phyloP scores from a whole-genome alignment of 192 early-diverging fungal species.

The Coemansia sp. region DNA sequence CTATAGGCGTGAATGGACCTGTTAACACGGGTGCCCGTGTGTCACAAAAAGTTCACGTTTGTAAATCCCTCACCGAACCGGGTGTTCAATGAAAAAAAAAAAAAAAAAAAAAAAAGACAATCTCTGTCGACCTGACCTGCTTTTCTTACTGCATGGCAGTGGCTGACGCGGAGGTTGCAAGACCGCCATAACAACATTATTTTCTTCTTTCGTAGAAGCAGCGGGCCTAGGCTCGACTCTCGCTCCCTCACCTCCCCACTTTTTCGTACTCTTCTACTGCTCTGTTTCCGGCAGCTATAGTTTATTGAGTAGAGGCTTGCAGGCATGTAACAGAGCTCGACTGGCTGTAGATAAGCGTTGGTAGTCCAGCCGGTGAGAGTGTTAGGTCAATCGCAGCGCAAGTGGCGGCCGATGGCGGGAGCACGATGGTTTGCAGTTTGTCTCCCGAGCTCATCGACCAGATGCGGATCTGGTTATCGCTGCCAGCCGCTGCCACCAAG shows the following conservation, averaged over 20 bases:
- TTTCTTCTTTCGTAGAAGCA: neutral
- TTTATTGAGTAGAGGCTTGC: neutral
- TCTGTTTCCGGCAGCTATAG: neutral
- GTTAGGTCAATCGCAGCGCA: conserved; percentile 27
- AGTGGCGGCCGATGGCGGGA: conserved; percentile 8
- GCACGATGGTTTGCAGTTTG: conserved; percentile 8
- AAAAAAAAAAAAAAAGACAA: neutral
- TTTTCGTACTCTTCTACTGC: neutral
- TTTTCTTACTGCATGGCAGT: neutral
- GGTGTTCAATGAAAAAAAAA: no score
- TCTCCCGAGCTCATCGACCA: conserved; percentile 29
- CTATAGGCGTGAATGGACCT: no score
- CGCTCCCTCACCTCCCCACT: neutral
- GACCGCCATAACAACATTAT: neutral
- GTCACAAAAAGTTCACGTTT: neutral
- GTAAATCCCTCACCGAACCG: no score
- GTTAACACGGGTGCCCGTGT: neutral
- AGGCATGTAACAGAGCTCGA: neutral
- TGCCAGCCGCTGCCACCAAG: conserved; percentile 25
- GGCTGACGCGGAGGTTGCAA: neutral
- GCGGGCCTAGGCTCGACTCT: neutral
- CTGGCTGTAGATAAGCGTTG: conserved; percentile 16
- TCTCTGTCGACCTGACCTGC: neutral
- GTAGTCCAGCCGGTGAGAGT: neutral
- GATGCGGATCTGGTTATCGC: conserved; percentile 28